Percentiles rank a stretch among this genome's conserved stretches.
These are phyloP conservation scores for Heterobasidion irregulare DNA, from an alignment of 1,284 basidiomycete genomes.

Conservation along the genomic window DNA sequence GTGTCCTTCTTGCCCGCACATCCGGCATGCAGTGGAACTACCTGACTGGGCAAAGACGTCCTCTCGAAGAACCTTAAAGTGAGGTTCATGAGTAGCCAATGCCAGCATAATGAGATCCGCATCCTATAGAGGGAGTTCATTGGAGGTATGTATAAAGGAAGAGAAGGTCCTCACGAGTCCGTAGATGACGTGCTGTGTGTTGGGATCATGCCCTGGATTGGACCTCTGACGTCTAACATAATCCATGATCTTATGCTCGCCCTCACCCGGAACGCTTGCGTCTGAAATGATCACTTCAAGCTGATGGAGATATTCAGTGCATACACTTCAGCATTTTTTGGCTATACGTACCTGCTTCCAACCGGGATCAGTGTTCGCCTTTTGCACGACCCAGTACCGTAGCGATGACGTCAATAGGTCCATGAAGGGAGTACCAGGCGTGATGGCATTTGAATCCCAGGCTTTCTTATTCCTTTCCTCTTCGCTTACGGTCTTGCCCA, in stretches of 20 bases:
- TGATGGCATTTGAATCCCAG: conserved; percentile 99
- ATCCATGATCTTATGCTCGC: conserved; percentile 99
- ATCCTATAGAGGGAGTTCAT: conserved; percentile 47
- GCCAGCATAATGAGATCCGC: conserved; percentile 99
- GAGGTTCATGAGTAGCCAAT: conserved; percentile 95
- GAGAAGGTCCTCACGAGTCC: conserved; percentile 63
- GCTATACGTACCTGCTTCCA: conserved; percentile 76
- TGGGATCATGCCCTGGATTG: conserved; percentile 87
- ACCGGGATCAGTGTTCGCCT: conserved; percentile 91
- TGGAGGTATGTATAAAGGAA: conserved; percentile 6
- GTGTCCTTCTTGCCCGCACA: conserved; percentile 93
- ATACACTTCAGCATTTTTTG: conserved; percentile 1
- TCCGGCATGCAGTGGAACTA: conserved; percentile 73
- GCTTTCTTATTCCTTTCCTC: conserved; percentile 79
- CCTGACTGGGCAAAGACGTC: conserved; percentile 91
- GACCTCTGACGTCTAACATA: conserved; percentile 88
- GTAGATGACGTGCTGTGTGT: conserved; percentile 96
- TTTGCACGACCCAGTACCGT: conserved; percentile 94
- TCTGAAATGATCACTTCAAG: conserved; percentile 97
- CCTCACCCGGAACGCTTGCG: conserved; percentile 95
- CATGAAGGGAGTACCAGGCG: conserved; percentile 99
- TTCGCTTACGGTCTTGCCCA: conserved; percentile 86
- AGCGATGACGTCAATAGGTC: conserved; percentile 81
- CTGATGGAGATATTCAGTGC: conserved; percentile 28
- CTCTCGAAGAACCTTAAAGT: conserved; percentile 96